Base-by-base conservation (phyloP, 306 rosid species). In the Arachis stenosperma region DNA sequence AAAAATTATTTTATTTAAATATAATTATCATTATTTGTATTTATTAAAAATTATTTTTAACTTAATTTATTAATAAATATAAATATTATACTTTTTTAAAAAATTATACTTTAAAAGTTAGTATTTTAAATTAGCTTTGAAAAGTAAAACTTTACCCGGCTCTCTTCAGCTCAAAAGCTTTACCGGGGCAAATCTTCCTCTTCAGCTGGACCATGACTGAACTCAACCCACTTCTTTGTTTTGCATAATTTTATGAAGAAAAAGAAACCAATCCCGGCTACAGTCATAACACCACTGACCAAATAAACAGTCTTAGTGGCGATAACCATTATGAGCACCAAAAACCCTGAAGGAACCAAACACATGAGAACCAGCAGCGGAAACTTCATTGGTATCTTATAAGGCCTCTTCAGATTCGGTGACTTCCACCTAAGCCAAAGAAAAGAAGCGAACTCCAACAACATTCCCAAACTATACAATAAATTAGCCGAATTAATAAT, bases 401-500 rank as follows among this genome's bases (percentile, higher is more conserved):
- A 90, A 0, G 93, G 91, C 72, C 93, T 75, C 8, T 27, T 43
- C 0, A 77, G 3, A 1, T 4, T 33, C 0, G 91, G 91, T 1
- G 74, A 61, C 74, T 90, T 88, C 78, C 83, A 47, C 61, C 91
- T 63, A 79, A 88, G 11, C 86, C 82, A 90, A 55, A 88, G 27
- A 76, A 88, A 86, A 3, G 93, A 62, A 2, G 86, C 80, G 47
- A 90, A 85, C 53, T 87, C 96, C 41, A 90, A 46, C 6, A 88
- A 0, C 91, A 83, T 86, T 2, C 91, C 86, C 81, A 90, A 61
- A 70, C 91, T 81, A 56, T 88, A 84, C 72, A 90, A 82, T 37
- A 86, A 76, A 75, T 85, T 88, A 11, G 83, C 93, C 0, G 84
- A 67, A 2, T 85, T 52, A 11, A 76, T 62, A 8, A 84, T 75